A percentile compares a stretch with the other conserved stretches of the same genome.
Conservation (phyloP, 331 rosid species). For the Spiraea crenata region DNA sequence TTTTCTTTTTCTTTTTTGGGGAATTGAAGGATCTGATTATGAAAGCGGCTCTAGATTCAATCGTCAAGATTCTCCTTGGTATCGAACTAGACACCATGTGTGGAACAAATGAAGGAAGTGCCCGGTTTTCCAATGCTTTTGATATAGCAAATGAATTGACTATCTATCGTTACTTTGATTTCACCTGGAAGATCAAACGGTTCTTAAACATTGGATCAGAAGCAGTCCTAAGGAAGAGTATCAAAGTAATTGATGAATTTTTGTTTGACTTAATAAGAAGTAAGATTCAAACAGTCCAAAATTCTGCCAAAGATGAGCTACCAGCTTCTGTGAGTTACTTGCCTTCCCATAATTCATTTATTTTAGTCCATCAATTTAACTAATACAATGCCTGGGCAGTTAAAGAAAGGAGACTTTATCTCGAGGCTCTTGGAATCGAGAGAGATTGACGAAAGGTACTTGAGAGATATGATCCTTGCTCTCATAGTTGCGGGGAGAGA, state of each 20-base stretch:
- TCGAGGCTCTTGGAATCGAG: slow-evolving; percentile 12
- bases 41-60: slow-evolving; percentile 16
- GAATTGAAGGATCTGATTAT: slow-evolving; percentile 13
- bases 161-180: background rate
- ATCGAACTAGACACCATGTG: slow-evolving; percentile 15
- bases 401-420: slow-evolving; percentile 7
- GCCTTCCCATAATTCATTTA: background rate
- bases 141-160: slow-evolving; percentile 10
- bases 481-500: slow-evolving; percentile 21
- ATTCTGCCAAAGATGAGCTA: background rate
- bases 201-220: too few species aligned
- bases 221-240: too few species aligned
- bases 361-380: background rate
- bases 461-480: slow-evolving; percentile 15
- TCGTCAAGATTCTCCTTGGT: slow-evolving; percentile 19
- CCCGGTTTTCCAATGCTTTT: slow-evolving; percentile 15
- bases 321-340: slow-evolving; percentile 16
- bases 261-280: slow-evolving; percentile 8
- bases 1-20: background rate
- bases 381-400: background rate
- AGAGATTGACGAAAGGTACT: background rate
- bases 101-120: slow-evolving; percentile 18
- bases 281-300: background rate
- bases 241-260: background rate
- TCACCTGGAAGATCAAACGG: slow-evolving; percentile 24